Percentiles rank a stretch among this genome's conserved stretches.
These are phyloP conservation scores for Fusarium paranaense DNA, from an alignment of 2,329 filamentous ascomycete species.

Conservation along the genomic window DNA sequence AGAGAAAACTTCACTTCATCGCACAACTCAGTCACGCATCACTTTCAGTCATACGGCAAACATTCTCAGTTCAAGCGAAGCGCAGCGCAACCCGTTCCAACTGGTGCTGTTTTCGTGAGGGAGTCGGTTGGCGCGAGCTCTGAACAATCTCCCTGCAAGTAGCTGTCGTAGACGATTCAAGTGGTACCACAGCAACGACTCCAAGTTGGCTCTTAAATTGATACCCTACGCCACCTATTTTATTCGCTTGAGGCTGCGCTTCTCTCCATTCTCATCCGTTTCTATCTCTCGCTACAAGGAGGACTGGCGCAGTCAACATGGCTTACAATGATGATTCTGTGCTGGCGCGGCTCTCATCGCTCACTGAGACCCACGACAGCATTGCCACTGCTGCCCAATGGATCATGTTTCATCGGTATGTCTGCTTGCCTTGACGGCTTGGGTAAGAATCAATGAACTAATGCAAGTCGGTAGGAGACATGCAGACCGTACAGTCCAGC, in stretches of 20 bases:
- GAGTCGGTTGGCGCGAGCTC: slow-evolving; percentile 30
- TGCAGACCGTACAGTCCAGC: slow-evolving; percentile 88
- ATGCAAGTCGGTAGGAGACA: slow-evolving; percentile 73
- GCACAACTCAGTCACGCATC: slow-evolving; percentile 32
- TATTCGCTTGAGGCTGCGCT: slow-evolving; percentile 5
- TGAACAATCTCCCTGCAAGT: slow-evolving; percentile 40
- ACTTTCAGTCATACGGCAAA: slow-evolving; percentile 23
- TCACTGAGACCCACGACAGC: slow-evolving; percentile 98
- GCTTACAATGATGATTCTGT: slow-evolving; percentile 97
- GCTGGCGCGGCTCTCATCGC: slow-evolving; percentile 90
- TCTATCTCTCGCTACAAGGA: neutral
- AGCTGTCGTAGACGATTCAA: slow-evolving; percentile 45
- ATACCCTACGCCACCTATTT: slow-evolving; percentile 23
- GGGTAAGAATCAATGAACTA: neutral
- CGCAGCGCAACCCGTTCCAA: slow-evolving; percentile 9
- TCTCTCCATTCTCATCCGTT: neutral
- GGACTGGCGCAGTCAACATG: slow-evolving; percentile 64
- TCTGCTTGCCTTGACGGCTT: neutral
- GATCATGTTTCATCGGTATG: slow-evolving; percentile 98
- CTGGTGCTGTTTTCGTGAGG: slow-evolving; percentile 18
- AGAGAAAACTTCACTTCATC: slow-evolving; percentile 37
- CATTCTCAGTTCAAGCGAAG: slow-evolving; percentile 19
- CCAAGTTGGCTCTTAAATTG: slow-evolving; percentile 37
- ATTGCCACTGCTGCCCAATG: slow-evolving; percentile 97
- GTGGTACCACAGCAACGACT: slow-evolving; percentile 45